Conservation (phyloP, 148 eudicot species). For the Beta vulgaris region DNA sequence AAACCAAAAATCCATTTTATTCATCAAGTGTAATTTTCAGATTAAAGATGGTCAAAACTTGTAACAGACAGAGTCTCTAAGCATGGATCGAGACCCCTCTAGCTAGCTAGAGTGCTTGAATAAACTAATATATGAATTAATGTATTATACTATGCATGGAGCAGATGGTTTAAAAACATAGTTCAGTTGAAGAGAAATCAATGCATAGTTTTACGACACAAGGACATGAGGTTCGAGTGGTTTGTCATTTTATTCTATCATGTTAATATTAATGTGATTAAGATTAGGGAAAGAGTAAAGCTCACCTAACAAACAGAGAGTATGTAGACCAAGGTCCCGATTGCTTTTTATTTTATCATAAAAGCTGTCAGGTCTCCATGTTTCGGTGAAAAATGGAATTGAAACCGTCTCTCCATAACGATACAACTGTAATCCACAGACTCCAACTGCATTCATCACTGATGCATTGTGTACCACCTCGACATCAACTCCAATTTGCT, state of each 20-base stretch:
- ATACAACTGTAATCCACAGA: constrained; percentile 89
- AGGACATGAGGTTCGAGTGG: too few relatives aligned
- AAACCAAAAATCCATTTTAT: not conserved
- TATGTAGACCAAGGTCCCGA: constrained; percentile 71
- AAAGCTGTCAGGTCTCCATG: constrained; percentile 94
- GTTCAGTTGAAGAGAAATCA: not conserved
- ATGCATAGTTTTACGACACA: too few relatives aligned
- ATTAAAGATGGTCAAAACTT: not conserved
- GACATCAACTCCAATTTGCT: constrained; percentile 68
- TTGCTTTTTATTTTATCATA: constrained; percentile 82
- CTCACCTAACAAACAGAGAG: constrained; percentile 89
- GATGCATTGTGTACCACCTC: constrained; percentile 89
- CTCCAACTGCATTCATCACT: constrained; percentile 86
- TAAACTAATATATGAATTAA: not conserved
- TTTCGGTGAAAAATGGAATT: constrained; percentile 88
- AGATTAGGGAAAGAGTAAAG: not conserved
- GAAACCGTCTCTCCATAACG: constrained; percentile 95
- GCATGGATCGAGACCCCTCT: not conserved
- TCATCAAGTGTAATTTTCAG: too few relatives aligned
- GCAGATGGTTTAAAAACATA: not conserved
- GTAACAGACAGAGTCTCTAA: not conserved
- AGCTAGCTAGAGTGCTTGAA: not conserved
- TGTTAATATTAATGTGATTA: not conserved
- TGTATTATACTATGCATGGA: not conserved
- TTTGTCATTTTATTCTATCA: too few relatives aligned